Percentiles rank a stretch among this genome's conserved stretches.
Evolutionary conservation across 257 asterid genomes (phyloP).

Genomic region (Solanum paucissectum): DNA sequence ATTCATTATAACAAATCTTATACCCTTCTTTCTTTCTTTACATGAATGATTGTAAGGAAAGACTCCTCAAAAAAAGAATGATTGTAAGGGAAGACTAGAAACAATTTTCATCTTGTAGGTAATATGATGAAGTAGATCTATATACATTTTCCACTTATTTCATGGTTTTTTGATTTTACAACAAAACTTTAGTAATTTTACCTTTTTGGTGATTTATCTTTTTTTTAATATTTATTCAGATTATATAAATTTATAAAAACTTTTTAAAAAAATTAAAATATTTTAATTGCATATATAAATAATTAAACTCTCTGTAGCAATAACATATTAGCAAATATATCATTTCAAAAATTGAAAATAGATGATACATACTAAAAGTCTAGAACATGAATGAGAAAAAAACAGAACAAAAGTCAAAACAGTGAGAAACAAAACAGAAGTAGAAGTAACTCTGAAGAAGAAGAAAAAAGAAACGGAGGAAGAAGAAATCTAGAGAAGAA

Average conservation of each 20-base stretch:
- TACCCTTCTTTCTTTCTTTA: not conserved
- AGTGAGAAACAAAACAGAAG: not conserved
- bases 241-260: not conserved
- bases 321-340: not conserved
- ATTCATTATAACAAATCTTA: not conserved
- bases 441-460: not conserved
- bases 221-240: not conserved
- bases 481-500: not conserved
- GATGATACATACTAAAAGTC: not conserved
- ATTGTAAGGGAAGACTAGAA: not conserved
- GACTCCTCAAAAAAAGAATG: not conserved
- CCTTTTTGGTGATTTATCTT: not conserved
- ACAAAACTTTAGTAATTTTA: not conserved
- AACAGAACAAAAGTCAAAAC: not conserved
- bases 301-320: not conserved
- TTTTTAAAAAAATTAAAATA: not conserved
- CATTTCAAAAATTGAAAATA: not conserved
- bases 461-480: not conserved
- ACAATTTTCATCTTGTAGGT: not conserved
- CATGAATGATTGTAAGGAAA: not conserved
- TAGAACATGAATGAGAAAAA: not conserved
- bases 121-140: not conserved
- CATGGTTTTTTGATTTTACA: not conserved
- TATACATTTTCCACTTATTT: not conserved
- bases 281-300: not conserved